A percentile compares a stretch with the other conserved stretches of the same genome.
These are phyloP conservation scores for Luzula sylvatica DNA, from an alignment of 176 grass and related monocot genomes.

Conservation along the genomic window DNA sequence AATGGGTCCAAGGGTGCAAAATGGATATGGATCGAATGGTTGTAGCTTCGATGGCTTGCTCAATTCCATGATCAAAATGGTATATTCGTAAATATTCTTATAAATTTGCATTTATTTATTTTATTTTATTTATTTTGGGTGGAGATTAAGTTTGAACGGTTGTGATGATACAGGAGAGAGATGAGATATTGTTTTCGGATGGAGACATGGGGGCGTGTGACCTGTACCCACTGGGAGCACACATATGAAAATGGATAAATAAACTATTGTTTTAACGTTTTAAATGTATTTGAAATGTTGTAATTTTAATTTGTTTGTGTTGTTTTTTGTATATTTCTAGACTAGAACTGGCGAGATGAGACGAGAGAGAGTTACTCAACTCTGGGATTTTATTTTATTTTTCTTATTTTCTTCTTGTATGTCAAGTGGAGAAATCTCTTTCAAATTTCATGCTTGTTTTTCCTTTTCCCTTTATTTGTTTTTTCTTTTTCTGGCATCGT, in stretches of 20 bases:
- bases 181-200: slow-evolving; percentile 52
- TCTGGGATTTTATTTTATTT: slow-evolving; percentile 10
- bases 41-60: slow-evolving; percentile 65
- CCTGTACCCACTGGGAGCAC: slow-evolving; percentile 62
- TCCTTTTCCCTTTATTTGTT: neutral
- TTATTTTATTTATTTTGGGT: neutral
- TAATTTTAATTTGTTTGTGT: slow-evolving; percentile 19
- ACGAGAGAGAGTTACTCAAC: slow-evolving; percentile 8
- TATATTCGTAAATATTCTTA: slow-evolving; percentile 32
- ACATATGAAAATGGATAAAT: slow-evolving; percentile 41
- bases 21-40: slow-evolving; percentile 43
- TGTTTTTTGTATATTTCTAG: slow-evolving; percentile 22
- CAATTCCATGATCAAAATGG: slow-evolving; percentile 83
- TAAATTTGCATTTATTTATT: neutral
- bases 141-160: neutral
- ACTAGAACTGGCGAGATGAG: slow-evolving; percentile 16
- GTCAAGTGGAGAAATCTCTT: neutral
- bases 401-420: slow-evolving; percentile 11
- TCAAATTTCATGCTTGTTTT: too few species aligned
- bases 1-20: slow-evolving; percentile 27
- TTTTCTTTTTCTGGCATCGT: too few species aligned
- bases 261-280: neutral
- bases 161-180: slow-evolving; percentile 52
- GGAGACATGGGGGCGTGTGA: slow-evolving; percentile 51
- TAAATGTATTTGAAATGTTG: too few species aligned